These are phyloP conservation scores for Fusarium irregulare DNA, from an alignment of 2,329 filamentous ascomycete species.

Conservation along the genomic window DNA sequence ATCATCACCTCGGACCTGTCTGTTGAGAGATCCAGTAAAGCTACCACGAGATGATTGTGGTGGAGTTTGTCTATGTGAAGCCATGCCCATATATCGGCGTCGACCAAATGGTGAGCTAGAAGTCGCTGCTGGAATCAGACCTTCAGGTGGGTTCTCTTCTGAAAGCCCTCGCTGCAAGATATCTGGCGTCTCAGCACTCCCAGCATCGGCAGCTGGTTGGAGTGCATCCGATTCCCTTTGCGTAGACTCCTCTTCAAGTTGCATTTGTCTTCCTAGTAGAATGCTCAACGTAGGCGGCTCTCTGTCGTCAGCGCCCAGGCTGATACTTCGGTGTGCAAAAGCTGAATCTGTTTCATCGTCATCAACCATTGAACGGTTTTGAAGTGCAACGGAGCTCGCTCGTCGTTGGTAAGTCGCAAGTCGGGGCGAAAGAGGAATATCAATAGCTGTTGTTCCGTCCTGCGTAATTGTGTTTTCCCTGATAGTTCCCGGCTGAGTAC, in stretches of 20 bases:
- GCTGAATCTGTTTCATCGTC: conserved; percentile 72
- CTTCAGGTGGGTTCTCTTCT: conserved; percentile 60
- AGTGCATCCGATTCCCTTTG: conserved; percentile 47
- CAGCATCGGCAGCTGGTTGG: conserved; percentile 58
- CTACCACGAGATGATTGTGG: conserved; percentile 60
- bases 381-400: conserved; percentile 77
- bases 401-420: conserved; percentile 66
- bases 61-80: conserved; percentile 56
- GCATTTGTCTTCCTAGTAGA: conserved; percentile 62
- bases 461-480: conserved; percentile 56
- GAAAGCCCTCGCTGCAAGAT: conserved; percentile 56
- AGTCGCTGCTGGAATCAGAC: conserved; percentile 54
- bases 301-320: conserved; percentile 72
- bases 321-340: conserved; percentile 74
- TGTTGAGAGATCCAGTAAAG: conserved; percentile 55
- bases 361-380: conserved; percentile 64
- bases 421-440: conserved; percentile 78
- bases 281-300: conserved; percentile 74
- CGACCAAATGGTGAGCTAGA: conserved; percentile 61
- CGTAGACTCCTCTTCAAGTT: conserved; percentile 49
- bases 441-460: conserved; percentile 73
- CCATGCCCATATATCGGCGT: conserved; percentile 60
- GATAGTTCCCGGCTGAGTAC: conserved; percentile 48
- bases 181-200: conserved; percentile 53
- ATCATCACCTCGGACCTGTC: conserved; percentile 57